Evolutionary conservation across 2,329 filamentous ascomycete genomes (phyloP).

Genomic region (Chaetomiaceae sp.): DNA sequence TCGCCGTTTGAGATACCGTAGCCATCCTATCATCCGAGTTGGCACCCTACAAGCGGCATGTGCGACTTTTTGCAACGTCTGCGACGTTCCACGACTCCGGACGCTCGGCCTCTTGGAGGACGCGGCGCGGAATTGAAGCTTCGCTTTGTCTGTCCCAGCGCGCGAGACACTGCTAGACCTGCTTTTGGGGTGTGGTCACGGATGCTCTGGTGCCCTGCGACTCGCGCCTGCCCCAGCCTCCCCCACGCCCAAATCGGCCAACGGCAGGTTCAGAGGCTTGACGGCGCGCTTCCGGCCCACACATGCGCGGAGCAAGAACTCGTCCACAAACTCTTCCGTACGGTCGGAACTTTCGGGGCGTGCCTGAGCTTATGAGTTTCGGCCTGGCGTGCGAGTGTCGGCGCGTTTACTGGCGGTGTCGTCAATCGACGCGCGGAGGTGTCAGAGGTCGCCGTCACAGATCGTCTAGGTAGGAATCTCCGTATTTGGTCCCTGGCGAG

Average conservation of each 20-base stretch:
- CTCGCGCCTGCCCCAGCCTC: conserved; percentile 12
- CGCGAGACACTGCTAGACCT: neutral
- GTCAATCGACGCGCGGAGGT: neutral
- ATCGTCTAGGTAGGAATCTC: neutral
- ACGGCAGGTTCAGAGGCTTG: conserved; percentile 10
- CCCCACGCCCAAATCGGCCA: conserved; percentile 11
- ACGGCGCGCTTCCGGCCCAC: neutral
- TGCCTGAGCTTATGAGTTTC: neutral
- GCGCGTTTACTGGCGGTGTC: conserved; percentile 2
- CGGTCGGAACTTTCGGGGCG: neutral
- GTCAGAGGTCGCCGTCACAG: neutral
- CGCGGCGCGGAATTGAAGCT: neutral
- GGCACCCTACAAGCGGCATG: neutral
- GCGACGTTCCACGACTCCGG: neutral
- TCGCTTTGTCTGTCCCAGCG: conserved; percentile 9
- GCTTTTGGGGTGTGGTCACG: too few relatives aligned
- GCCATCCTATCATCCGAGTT: conserved; percentile 37
- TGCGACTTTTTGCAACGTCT: neutral
- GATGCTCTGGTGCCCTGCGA: conserved; percentile 5
- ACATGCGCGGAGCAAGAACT: neutral
- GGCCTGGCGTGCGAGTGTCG: neutral
- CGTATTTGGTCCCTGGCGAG: neutral
- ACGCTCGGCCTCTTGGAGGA: neutral
- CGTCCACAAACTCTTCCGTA: neutral
- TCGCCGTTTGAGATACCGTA: conserved; percentile 45